Conservation (phyloP, 202 grass and related monocot genomes). For the Musa balbisiana region DNA sequence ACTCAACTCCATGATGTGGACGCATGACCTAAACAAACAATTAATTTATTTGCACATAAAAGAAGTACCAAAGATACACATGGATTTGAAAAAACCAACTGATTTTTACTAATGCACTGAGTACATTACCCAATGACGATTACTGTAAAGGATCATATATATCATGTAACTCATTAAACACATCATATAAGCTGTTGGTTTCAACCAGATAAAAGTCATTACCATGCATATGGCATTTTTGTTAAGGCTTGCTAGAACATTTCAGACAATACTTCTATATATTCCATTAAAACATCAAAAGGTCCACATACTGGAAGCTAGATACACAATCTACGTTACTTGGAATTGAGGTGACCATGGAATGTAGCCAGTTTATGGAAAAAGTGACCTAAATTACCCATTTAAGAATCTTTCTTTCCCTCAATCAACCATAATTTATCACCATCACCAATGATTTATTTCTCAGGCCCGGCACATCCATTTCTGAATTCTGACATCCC, state of each 20-base stretch:
- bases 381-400: no score
- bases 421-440: not conserved
- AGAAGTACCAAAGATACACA: not conserved
- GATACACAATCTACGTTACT: not conserved
- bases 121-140: not conserved
- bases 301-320: not conserved
- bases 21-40: constrained; percentile 53
- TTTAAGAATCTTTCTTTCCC: no score
- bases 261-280: not conserved
- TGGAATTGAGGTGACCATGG: no score
- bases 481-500: no score
- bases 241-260: no score
- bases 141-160: not conserved
- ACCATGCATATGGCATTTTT: no score
- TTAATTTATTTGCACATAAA: no score
- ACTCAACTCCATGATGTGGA: constrained; percentile 51
- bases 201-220: no score
- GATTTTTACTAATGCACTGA: not conserved
- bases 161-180: not conserved
- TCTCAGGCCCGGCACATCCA: no score
- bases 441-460: not conserved
- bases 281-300: not conserved
- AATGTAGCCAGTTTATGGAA: no score
- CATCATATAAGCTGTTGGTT: no score
- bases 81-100: not conserved